Percentiles rank a stretch among this genome's conserved stretches.
phyloP scores from a whole-genome alignment of 2,329 filamentous ascomycete species.

The Venturia carpophila region DNA sequence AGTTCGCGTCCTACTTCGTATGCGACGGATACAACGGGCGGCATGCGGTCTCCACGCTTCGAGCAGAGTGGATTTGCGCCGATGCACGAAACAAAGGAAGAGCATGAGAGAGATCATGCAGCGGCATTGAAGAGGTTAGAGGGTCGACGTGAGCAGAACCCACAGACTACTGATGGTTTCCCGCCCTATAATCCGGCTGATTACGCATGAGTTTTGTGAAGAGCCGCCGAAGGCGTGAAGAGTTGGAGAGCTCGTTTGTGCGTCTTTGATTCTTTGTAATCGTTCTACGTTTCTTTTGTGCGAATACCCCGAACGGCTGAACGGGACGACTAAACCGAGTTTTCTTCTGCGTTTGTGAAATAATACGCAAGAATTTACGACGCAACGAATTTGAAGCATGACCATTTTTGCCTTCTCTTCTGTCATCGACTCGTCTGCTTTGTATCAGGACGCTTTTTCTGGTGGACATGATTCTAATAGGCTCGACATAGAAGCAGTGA shows the following conservation, averaged over 20 bases:
- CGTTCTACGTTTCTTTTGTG: background rate
- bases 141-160: constrained; percentile 19
- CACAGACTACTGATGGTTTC: background rate
- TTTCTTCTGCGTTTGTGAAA: background rate
- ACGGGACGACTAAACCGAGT: background rate
- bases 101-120: constrained; percentile 23
- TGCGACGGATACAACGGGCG: constrained; percentile 26
- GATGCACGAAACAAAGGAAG: constrained; percentile 28
- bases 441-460: too few relatives aligned
- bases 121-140: constrained; percentile 22
- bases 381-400: background rate
- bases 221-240: background rate
- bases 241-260: background rate
- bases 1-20: constrained; percentile 32
- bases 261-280: background rate
- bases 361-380: background rate
- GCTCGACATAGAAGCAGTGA: too few relatives aligned
- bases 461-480: too few relatives aligned
- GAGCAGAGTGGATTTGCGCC: constrained; percentile 31
- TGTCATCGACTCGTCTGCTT: too few relatives aligned
- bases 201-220: constrained; percentile 7
- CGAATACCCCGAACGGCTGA: background rate
- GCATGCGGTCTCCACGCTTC: constrained; percentile 29
- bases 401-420: too few relatives aligned
- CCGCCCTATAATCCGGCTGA: constrained; percentile 13